Evolutionary conservation across 345 rosid genomes (phyloP).

Genomic region (thale cress (Arabidopsis thaliana)): TAIR10.1 NC_003076.8:26301501-26302000

Average conservation of each 20-base stretch:
- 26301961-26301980: conserved; percentile 62
- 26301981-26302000: conserved; percentile 61
- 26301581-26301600: conserved; percentile 35
- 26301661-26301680: background rate
- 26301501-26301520: conserved; percentile 18
- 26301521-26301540: conserved; percentile 31
- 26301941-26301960: conserved; percentile 74
- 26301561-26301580: conserved; percentile 6
- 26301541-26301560: conserved; percentile 33
- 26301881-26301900: conserved; percentile 83
- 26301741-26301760: conserved; percentile 78
- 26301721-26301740: conserved; percentile 83
- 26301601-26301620: conserved; percentile 16
- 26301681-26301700: background rate
- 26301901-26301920: conserved; percentile 74
- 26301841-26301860: conserved; percentile 28
- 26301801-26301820: conserved; percentile 8
- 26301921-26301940: conserved; percentile 67
- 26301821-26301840: background rate
- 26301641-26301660: conserved; percentile 2
- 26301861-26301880: conserved; percentile 86
- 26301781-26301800: conserved; percentile 44
- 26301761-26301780: conserved; percentile 78
- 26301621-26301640: conserved; percentile 22
- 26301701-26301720: conserved; percentile 45